Conservation (phyloP, 2,329 filamentous ascomycete species). For the Didymosphaeria variabile region DNA sequence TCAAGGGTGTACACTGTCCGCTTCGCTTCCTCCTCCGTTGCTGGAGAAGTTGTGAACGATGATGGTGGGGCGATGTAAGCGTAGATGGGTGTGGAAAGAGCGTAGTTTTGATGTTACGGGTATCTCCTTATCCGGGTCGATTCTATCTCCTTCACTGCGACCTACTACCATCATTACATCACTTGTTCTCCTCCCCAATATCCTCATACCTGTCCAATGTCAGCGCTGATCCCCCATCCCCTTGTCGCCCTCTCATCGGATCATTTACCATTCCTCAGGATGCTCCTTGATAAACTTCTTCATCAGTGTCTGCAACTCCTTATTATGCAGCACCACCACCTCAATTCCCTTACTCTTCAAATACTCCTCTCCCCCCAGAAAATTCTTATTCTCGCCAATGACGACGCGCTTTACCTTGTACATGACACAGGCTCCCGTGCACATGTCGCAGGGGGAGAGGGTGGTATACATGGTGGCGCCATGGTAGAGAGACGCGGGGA, state of each 20-base stretch:
- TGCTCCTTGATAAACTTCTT: constrained; percentile 75
- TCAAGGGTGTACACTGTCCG: no score
- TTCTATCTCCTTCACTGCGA: no score
- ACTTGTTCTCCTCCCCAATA: constrained; percentile 42
- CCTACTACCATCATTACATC: neutral
- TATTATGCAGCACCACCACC: constrained; percentile 73
- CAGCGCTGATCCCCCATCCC: constrained; percentile 1
- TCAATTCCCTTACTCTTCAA: constrained; percentile 73
- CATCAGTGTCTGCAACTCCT: constrained; percentile 74
- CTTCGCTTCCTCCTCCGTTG: no score
- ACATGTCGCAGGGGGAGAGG: constrained; percentile 83
- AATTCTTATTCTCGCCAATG: constrained; percentile 78
- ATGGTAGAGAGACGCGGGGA: constrained; percentile 73
- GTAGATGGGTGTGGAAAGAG: no score
- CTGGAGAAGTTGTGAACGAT: no score
- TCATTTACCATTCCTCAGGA: constrained; percentile 71
- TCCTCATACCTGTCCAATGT: constrained; percentile 39
- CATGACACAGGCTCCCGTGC: constrained; percentile 78
- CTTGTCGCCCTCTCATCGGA: neutral
- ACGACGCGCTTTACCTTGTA: constrained; percentile 79
- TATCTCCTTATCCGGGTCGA: neutral
- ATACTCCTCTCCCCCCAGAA: constrained; percentile 76
- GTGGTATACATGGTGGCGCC: constrained; percentile 86
- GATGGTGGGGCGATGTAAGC: no score
- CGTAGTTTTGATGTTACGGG: neutral